phyloP scores from a whole-genome alignment of 2,329 filamentous ascomycete species.

The Seiridium unicorne region DNA sequence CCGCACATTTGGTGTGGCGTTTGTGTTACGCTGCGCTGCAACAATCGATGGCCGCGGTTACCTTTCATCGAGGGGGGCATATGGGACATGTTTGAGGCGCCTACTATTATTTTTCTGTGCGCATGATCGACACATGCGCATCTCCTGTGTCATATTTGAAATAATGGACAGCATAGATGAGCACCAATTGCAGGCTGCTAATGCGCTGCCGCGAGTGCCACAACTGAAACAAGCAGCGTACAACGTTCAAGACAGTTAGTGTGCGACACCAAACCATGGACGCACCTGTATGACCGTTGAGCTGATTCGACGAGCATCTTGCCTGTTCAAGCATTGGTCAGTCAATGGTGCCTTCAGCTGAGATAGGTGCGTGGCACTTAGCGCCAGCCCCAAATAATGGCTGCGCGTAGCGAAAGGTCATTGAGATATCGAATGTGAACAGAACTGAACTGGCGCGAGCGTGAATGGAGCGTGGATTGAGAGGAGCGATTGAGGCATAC shows the following conservation, averaged over 20 bases:
- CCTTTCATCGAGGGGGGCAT: not conserved
- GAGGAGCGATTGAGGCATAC: no score
- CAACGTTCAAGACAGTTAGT: not conserved
- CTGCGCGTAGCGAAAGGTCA: not conserved
- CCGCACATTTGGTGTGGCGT: not conserved
- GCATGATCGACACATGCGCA: not conserved
- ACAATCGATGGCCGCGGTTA: not conserved
- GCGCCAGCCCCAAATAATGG: not conserved
- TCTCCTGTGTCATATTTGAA: not conserved
- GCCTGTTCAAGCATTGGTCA: not conserved
- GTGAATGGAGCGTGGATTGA: no score
- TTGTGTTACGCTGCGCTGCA: not conserved
- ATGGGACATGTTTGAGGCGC: not conserved
- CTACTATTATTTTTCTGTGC: not conserved
- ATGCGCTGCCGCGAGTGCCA: not conserved
- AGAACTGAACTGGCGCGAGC: no score
- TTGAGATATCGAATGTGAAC: no score
- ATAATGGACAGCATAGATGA: not conserved
- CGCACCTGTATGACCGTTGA: not conserved
- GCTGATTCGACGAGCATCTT: not conserved
- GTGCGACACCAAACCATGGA: not conserved
- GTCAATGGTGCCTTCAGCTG: not conserved
- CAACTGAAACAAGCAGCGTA: not conserved
- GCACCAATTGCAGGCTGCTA: not conserved
- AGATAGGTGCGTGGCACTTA: not conserved